Percentiles rank a stretch among this genome's conserved stretches.
Evolutionary conservation across 495 filamentous ascomycete species (phyloP).

Genomic region (Pyrenula massariospora): DNA sequence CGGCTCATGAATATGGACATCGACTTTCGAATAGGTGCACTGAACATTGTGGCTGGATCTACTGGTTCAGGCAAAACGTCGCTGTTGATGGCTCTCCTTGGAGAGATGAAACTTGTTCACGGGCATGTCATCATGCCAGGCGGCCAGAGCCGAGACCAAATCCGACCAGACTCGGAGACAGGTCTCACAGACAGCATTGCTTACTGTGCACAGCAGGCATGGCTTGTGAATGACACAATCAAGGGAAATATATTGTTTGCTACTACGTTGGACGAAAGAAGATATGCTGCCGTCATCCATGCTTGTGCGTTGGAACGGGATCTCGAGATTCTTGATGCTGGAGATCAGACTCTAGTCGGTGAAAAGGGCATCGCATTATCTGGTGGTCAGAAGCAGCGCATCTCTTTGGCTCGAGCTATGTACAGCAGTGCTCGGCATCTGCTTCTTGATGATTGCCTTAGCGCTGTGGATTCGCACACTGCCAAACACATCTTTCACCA

Average conservation of each 20-base stretch:
- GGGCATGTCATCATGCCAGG: conserved; percentile 79
- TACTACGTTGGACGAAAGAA: conserved; percentile 63
- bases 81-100: conserved; percentile 87
- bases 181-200: conserved; percentile 84
- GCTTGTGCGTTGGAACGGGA: conserved; percentile 93
- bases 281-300: conserved; percentile 16
- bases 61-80: conserved; percentile 95
- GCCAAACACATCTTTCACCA: conserved; percentile 97
- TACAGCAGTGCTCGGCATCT: conserved; percentile 88
- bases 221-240: conserved; percentile 93
- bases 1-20: conserved; percentile 71
- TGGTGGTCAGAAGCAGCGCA: conserved; percentile 95
- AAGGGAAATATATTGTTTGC: conserved; percentile 95
- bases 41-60: conserved; percentile 86
- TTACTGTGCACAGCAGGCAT: conserved; percentile 96
- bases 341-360: conserved; percentile 88
- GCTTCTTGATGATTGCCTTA: conserved; percentile 89
- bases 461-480: conserved; percentile 97
- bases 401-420: conserved; percentile 85
- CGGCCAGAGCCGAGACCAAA: conserved; percentile 68
- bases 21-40: conserved; percentile 61
- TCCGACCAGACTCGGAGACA: conserved; percentile 70
- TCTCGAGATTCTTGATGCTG: conserved; percentile 80
- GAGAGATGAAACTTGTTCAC: conserved; percentile 85
- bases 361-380: conserved; percentile 97